Evolutionary conservation across 495 filamentous ascomycete species (phyloP).

Genomic region (Penicillium canescens): DNA sequence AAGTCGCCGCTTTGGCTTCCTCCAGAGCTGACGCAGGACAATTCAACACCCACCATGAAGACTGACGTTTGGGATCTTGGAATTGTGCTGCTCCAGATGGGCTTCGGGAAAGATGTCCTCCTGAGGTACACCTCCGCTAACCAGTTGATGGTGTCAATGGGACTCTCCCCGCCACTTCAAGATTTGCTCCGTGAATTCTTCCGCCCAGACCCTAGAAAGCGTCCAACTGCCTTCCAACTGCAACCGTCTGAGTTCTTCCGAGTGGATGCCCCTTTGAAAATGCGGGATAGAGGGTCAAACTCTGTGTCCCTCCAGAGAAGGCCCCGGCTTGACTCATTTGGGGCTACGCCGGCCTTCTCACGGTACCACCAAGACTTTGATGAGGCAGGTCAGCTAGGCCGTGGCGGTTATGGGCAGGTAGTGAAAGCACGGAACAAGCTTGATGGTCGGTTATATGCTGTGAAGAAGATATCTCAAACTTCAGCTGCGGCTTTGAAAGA

Average conservation of each 20-base stretch:
- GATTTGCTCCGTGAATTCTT: slow-evolving; percentile 84
- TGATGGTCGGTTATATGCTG: slow-evolving; percentile 88
- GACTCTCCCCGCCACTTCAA: slow-evolving; percentile 70
- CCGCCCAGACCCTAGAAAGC: slow-evolving; percentile 75
- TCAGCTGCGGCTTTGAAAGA: slow-evolving; percentile 77
- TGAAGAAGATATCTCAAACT: slow-evolving; percentile 91
- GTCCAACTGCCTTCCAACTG: slow-evolving; percentile 86
- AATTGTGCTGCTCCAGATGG: slow-evolving; percentile 86
- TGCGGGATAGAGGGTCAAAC: slow-evolving; percentile 36
- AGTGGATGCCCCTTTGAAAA: slow-evolving; percentile 50
- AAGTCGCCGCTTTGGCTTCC: slow-evolving; percentile 82
- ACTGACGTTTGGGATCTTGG: slow-evolving; percentile 96
- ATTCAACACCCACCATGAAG: slow-evolving; percentile 66
- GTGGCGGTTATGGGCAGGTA: slow-evolving; percentile 96
- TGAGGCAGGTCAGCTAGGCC: slow-evolving; percentile 84
- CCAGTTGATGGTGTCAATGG: slow-evolving; percentile 59
- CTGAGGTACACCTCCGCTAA: slow-evolving; percentile 77
- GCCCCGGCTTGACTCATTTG: slow-evolving; percentile 50
- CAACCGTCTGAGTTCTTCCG: slow-evolving; percentile 84
- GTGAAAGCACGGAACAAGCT: slow-evolving; percentile 93
- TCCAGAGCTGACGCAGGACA: slow-evolving; percentile 68
- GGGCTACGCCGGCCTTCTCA: slow-evolving; percentile 49
- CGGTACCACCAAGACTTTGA: slow-evolving; percentile 87
- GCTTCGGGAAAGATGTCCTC: slow-evolving; percentile 78
- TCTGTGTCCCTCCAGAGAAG: slow-evolving; percentile 42